Evolutionary conservation across 169 alveolate species (phyloP).

Genomic region (Toxoplasma gondii): DNA sequence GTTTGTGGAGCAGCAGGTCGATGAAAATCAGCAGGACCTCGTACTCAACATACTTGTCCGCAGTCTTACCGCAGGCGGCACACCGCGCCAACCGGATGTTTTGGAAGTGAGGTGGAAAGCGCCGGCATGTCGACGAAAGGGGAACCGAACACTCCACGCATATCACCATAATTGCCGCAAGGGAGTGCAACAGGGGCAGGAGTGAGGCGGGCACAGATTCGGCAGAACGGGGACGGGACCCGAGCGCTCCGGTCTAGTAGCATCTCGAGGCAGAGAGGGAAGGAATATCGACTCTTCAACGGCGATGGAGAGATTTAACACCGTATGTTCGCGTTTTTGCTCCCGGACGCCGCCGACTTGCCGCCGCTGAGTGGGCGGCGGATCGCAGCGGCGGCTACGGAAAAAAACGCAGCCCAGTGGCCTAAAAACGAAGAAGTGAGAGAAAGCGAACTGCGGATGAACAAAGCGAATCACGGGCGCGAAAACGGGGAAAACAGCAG

Average conservation of each 20-base stretch:
- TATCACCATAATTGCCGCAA: neutral
- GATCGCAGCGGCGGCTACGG: too few species aligned
- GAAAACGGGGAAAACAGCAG: too few species aligned
- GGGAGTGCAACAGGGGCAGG: neutral
- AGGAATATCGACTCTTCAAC: too few species aligned
- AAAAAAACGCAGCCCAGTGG: too few species aligned
- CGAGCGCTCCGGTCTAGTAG: neutral
- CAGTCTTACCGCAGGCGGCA: conserved; percentile 47
- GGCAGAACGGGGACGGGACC: neutral
- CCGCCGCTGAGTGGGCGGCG: too few species aligned
- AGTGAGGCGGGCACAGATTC: neutral
- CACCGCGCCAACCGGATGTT: conserved; percentile 59
- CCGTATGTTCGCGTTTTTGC: too few species aligned
- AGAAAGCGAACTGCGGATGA: too few species aligned
- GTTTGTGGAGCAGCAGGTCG: conserved; percentile 62
- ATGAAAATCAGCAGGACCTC: conserved; percentile 46
- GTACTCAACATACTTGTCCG: conserved; percentile 62
- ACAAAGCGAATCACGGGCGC: too few species aligned
- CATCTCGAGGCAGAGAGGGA: neutral
- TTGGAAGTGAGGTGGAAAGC: conserved; percentile 28
- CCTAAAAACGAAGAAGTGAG: too few species aligned
- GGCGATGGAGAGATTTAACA: too few species aligned
- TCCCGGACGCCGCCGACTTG: too few species aligned
- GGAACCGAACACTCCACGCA: conserved; percentile 66
- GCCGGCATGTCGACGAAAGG: conserved; percentile 46